Evolutionary conservation across 352 stramenopile species (phyloP), one percentile per base, ranked within the genome.

Genomic region (Pythium diclinum): DNA sequence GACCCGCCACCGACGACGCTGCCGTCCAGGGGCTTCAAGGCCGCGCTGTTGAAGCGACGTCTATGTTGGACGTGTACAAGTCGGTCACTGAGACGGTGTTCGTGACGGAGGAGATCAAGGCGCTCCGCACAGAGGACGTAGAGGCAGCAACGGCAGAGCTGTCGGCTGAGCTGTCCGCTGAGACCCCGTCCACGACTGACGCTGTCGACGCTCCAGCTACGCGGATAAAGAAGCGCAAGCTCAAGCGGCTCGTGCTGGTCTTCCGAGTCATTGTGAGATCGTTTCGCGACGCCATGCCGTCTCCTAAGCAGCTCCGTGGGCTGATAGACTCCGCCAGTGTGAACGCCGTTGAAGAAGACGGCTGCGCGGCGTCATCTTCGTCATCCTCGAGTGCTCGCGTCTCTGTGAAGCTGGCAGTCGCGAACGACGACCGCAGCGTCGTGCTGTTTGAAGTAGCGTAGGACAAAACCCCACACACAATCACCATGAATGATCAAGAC

Each of bases 41-140:
- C 16, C 13, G 36, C 10, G 13, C 10, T 14, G 13, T 14, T 42
- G 10, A 16, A 11, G 13, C 16, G 36, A 17, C 13, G 25, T 70
- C 83, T 13, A 69, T 79, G 3, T 89, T 83, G 52, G 78, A 91
- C 49, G 82, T 89, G 54, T 91, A 75, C 72, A 83, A 85, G 65
- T 72, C 75, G 6, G 54, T 70, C 28, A 68, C 61, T 30, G 59
- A 75, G 44, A 77, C 63, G 25, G 33, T 73, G 46, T 58, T 66
- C 30, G 23, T 71, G 10, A 42, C 56, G 0, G 47, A 49, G 14
- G 49, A 46, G 47, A 51, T n/a, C 38, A 56, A 34, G 34, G 34
- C 67, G 21, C 40, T 17, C 11, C 3, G 9, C 30, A 48, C 46
- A 38, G 34, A 48, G 23, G 47, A 62, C 28, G 21, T 6, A 1